Evolutionary conservation across 2,329 filamentous ascomycete genomes (phyloP), one percentile per base, ranked within the genome.

Genomic region (Cytospora schulzeri): DNA sequence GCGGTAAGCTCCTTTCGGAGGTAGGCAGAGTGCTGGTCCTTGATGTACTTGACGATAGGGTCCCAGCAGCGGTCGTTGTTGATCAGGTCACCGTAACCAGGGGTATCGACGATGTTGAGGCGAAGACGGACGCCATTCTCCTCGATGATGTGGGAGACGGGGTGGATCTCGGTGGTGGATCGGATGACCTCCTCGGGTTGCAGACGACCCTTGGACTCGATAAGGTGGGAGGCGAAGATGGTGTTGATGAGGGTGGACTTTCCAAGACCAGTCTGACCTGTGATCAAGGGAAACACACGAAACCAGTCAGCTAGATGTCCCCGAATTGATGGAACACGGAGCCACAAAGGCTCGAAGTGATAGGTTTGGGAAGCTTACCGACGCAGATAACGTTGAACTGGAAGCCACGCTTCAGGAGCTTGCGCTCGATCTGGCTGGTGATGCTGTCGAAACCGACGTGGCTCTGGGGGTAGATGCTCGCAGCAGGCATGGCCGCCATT

Each of bases 41-140:
- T 99, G 87, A 99, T 99, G 83, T 99, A 99, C 85, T 99, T 99
- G 85, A 99, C 94, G 78, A 99, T 99, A 69, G 95, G 95, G 77
- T 99, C 95, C 95, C 95, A 99, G 89, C 95, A 99, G 86, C 95
- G 91, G 83, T 99, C 95, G 80, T 99, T 99, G 88, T 99, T 99
- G 80, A 99, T 95, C 76, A 97, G 88, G 75, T 99, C 95, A 76
- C 95, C 95, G 75, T 99, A 99, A 70, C 95, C 95, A 69, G 95
- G 95, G 69, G 95, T 99, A 78, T 99, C 95, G 75, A 99, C 95
- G 75, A 99, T 99, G 87, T 98, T 99, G 75, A 99, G 85, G 74
- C 95, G 88, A 75, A 99, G 89, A 76, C 95, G 93, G 72, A 99
- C 95, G 72, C 95, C 95, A 78, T 99, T 99, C 84, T 99, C 95